Evolutionary conservation across 2,329 filamentous ascomycete species (phyloP).

Genomic region (Colletotrichum sp.): DNA sequence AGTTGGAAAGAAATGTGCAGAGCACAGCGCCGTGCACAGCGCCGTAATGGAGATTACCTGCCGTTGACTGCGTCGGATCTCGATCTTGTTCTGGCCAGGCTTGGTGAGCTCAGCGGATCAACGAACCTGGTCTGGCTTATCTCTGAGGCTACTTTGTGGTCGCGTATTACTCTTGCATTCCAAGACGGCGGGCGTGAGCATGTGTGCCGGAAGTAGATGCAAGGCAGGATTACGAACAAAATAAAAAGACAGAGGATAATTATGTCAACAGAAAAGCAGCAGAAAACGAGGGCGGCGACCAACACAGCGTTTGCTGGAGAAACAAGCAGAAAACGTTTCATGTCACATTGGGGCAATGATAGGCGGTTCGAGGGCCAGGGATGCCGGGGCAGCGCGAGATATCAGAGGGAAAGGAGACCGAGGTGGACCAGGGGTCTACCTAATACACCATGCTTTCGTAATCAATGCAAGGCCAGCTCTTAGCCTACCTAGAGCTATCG

Average conservation of each 20-base stretch:
- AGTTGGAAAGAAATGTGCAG: not conserved
- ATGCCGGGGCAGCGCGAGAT: not conserved
- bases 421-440: not conserved
- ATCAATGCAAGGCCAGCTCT: not conserved
- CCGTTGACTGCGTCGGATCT: not conserved
- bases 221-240: not conserved
- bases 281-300: not conserved
- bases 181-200: not conserved
- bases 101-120: not conserved
- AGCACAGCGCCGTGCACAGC: not conserved
- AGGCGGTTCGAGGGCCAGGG: conserved; percentile 4
- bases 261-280: not conserved
- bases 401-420: not conserved
- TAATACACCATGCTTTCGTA: not conserved
- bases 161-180: not conserved
- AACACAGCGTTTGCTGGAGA: not conserved
- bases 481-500: not conserved
- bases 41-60: not conserved
- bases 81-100: not conserved
- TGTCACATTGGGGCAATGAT: conserved; percentile 5
- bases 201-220: not conserved
- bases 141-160: not conserved
- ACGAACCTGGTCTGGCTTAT: not conserved
- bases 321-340: conserved; percentile 9
- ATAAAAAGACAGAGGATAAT: not conserved